Conservation (phyloP, 208 protist species). For the Leishmania guyanensis region DNA sequence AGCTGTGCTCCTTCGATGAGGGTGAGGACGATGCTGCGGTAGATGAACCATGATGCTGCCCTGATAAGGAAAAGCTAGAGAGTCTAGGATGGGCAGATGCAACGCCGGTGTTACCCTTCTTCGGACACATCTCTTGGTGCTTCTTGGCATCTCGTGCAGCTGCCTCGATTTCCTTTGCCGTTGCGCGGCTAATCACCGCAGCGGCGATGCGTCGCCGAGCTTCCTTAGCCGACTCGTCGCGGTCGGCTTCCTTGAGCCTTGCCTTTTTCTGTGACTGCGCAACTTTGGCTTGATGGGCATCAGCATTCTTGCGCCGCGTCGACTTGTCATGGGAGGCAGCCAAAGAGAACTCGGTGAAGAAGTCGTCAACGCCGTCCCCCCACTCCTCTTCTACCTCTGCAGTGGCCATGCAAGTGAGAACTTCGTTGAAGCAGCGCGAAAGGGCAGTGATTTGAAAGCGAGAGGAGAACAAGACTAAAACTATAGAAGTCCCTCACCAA, state of each 20-base stretch:
- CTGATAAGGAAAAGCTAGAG: neutral
- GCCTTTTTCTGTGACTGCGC: constrained; percentile 4
- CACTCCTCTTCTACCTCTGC: constrained; percentile 52
- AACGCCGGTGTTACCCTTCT: neutral
- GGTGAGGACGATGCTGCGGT: neutral
- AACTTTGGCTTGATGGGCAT: constrained; percentile 30
- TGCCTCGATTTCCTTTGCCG: constrained; percentile 55
- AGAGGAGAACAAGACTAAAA: neutral
- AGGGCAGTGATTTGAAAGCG: neutral
- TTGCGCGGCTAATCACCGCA: constrained; percentile 59
- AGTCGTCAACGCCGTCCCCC: constrained; percentile 60
- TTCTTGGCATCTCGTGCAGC: constrained; percentile 33
- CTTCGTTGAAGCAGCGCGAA: neutral
- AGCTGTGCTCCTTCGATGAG: neutral
- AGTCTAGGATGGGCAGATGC: neutral
- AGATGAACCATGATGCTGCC: neutral
- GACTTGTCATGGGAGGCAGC: constrained; percentile 39
- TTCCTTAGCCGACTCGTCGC: constrained; percentile 42
- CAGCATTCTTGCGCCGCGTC: constrained; percentile 46
- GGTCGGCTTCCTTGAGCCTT: constrained; percentile 26
- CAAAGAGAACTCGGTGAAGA: constrained; percentile 64
- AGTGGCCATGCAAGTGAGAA: neutral
- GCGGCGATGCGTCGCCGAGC: constrained; percentile 66
- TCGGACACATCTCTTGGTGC: constrained; percentile 14
- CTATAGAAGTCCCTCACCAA: neutral